These are phyloP conservation scores for Pleurotus giganteus DNA, from an alignment of 768 basidiomycete species.

Conservation along the genomic window DNA sequence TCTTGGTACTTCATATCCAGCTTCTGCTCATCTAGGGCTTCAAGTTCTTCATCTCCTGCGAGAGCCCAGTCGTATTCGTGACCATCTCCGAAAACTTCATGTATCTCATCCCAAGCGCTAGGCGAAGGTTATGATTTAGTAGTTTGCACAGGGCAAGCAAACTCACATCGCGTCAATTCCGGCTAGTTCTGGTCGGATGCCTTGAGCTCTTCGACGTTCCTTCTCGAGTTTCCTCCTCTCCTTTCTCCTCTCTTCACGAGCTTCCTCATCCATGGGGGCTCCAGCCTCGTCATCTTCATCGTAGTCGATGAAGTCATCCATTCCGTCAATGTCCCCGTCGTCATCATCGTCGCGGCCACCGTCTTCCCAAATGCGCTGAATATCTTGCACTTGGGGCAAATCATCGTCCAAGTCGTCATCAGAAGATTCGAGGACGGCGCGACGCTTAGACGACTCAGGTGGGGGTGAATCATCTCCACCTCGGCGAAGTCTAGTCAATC, in stretches of 20 bases:
- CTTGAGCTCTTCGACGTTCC: conserved; percentile 62
- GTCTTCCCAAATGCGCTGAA: conserved; percentile 83
- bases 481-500: conserved; percentile 70
- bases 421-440: conserved; percentile 63
- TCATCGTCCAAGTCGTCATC: conserved; percentile 71
- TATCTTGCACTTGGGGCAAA: conserved; percentile 59
- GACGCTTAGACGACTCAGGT: conserved; percentile 59
- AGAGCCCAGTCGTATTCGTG: conserved; percentile 96
- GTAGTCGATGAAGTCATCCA: conserved; percentile 79
- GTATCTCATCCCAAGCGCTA: conserved; percentile 94
- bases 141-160: neutral
- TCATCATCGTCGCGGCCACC: conserved; percentile 67
- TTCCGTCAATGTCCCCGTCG: conserved; percentile 69
- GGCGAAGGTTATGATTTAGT: conserved; percentile 15
- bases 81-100: conserved; percentile 95
- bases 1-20: conserved; percentile 83
- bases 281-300: conserved; percentile 79
- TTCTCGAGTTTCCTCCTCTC: conserved; percentile 65
- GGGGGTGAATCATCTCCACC: conserved; percentile 68
- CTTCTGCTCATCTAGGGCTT: conserved; percentile 50
- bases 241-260: conserved; percentile 70
- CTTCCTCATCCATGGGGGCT: conserved; percentile 68
- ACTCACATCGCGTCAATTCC: conserved; percentile 85
- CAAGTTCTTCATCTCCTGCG: conserved; percentile 70
- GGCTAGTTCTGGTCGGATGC: conserved; percentile 66